A percentile compares a stretch with the other conserved stretches of the same genome.
Evolutionary conservation across 202 grass and related monocot genomes (phyloP).

Genomic region (Saccharum hybrid): DNA sequence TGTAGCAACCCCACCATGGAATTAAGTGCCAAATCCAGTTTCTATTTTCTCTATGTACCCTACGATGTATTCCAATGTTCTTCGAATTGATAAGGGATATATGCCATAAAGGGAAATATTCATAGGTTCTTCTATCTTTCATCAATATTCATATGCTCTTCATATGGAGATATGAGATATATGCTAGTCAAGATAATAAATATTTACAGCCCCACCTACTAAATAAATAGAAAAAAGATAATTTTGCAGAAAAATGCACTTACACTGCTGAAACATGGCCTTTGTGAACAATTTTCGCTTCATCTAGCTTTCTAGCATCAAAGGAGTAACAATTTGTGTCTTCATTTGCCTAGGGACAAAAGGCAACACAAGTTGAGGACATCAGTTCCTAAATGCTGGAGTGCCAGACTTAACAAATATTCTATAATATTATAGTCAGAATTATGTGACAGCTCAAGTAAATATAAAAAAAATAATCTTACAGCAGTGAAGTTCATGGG

Average conservation of each 20-base stretch:
- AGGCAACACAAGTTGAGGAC: slow-evolving; percentile 24
- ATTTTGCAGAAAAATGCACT: slow-evolving; percentile 1
- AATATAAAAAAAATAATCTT: slow-evolving; percentile 43
- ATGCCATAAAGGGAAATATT: background rate
- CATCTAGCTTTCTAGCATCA: slow-evolving; percentile 87
- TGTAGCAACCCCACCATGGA: background rate
- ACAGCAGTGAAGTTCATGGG: slow-evolving; percentile 98
- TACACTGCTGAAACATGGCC: slow-evolving; percentile 96
- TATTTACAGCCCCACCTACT: slow-evolving; percentile 20
- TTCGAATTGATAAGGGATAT: background rate
- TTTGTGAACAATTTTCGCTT: slow-evolving; percentile 93
- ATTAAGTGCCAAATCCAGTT: slow-evolving; percentile 21
- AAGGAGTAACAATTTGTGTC: slow-evolving; percentile 96
- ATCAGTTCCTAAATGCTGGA: slow-evolving; percentile 28
- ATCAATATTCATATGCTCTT: background rate
- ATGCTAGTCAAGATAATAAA: background rate
- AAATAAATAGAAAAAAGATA: background rate
- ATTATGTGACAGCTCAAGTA: slow-evolving; percentile 2
- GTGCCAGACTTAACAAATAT: background rate
- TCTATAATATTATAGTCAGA: background rate
- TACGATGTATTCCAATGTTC: background rate
- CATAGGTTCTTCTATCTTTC: background rate
- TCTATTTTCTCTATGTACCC: slow-evolving; percentile 16
- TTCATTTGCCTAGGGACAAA: slow-evolving; percentile 83
- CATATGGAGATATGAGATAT: background rate